Evolutionary conservation across 148 eudicot genomes (phyloP), one percentile per base, ranked within the genome.

Genomic region (Vaccinium myrtillus): DNA sequence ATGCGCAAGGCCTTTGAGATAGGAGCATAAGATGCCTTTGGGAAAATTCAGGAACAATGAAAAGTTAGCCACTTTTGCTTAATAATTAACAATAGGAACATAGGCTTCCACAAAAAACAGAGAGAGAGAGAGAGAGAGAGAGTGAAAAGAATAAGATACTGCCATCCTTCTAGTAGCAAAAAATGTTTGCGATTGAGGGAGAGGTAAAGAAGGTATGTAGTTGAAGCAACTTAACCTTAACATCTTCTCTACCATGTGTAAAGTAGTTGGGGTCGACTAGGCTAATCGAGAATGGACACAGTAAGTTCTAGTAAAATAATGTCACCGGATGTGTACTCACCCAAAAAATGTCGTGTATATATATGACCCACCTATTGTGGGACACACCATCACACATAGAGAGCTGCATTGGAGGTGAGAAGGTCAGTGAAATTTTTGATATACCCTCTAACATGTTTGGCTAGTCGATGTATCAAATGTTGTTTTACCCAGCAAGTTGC

Each of bases 21-120:
- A 8, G 53, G 78, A 75, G 5, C 25, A 77, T 77, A 77, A 49
- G 56, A 77, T 77, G 8, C 58, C 13, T 77, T 50, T 27, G 19
- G 30, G 36, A 1, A 49, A 48, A 27, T 30, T 49, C 23, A 5
- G 36, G 55, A 0, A 46, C 19, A 75, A 1, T 27, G 55, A 75
- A 3, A 48, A 77, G 36, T 56, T 50, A 77, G 9, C 8, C 46
- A n/a, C 56, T 32, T 21, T 77, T n/a, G 55, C 39, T 7, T 49
- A 77, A 77, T 49, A 23, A 77, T 49, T 77, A 32, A 77, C 18
- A n/a, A n/a, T 77, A 56, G 25, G 18, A 77, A 50, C 58, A n/a
- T 77, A 49, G 36, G 27, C 25, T 50, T 48, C 21, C 21, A 75
- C 14, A 3, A 27, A 1, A 51, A 1, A 39, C 1, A 39, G 46